Evolutionary conservation across 805 yeast species (phyloP).

Genomic region (Wickerhamiella azyma): DNA sequence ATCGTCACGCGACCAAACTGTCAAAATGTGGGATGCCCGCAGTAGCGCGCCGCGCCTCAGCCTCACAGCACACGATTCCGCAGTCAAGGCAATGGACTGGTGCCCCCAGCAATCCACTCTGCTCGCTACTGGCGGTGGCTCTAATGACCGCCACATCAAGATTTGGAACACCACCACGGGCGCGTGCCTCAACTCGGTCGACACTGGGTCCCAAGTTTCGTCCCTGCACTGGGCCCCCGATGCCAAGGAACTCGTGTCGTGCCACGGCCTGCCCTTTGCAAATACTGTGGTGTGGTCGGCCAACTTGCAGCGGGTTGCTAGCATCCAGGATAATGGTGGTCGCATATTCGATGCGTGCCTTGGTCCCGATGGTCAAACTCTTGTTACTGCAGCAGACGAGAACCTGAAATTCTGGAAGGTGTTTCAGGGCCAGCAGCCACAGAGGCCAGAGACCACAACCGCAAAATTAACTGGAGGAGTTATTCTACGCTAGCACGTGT

Average conservation of each 20-base stretch:
- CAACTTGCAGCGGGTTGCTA: constrained; percentile 73
- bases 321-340: constrained; percentile 82
- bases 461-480: background rate
- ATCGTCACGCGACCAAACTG: constrained; percentile 91
- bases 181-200: constrained; percentile 67
- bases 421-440: constrained; percentile 38
- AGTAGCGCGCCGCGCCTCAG: constrained; percentile 52
- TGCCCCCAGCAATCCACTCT: constrained; percentile 73
- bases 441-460: background rate
- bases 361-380: constrained; percentile 78
- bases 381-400: constrained; percentile 95
- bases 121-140: constrained; percentile 96
- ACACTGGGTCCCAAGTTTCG: constrained; percentile 90
- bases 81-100: constrained; percentile 92
- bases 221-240: constrained; percentile 72
- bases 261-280: constrained; percentile 88
- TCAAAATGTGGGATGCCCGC: constrained; percentile 86
- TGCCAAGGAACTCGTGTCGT: constrained; percentile 64
- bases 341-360: constrained; percentile 70
- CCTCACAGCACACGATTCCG: constrained; percentile 76
- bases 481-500: too few species aligned
- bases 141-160: constrained; percentile 74
- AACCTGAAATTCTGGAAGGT: constrained; percentile 89
- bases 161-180: constrained; percentile 95
- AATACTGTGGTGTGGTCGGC: constrained; percentile 73